Evolutionary conservation across 2,329 filamentous ascomycete species (phyloP), one percentile per base, ranked within the genome.

Genomic region (Emydomyces testavorans): DNA sequence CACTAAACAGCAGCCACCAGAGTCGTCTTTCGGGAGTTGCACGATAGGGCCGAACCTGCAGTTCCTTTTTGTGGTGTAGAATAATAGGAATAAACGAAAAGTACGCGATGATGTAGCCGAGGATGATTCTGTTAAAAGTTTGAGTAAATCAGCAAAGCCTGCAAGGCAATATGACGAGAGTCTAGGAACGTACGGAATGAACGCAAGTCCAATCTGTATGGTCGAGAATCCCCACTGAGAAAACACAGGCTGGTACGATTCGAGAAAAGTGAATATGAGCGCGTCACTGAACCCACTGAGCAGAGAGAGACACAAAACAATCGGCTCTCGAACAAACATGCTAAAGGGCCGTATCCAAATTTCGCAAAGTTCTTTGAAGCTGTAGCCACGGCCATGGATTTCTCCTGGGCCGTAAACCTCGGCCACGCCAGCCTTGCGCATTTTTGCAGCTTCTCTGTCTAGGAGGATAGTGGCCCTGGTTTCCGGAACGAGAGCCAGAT

Each of bases 351-450:
- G 74, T 26, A 69, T 58, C 76, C 78, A 79, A 39, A 79, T 72
- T 32, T 68, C 65, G 24, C 77, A 50, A 11, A 83, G 65, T 54
- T 82, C 78, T 51, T 68, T 71, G 43, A 67, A 65, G 1, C 73
- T 72, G 57, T 83, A 74, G 38, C 77, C 71, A 47, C 74, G 69
- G 10, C 65, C 63, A 6, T 76, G 70, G 13, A 87, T 72, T 65
- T 92, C 85, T 51, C 83, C 79, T 0, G 83, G 83, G 1, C 85
- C 84, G 60, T 77, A 85, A 52, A 87, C 63, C 57, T 83, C 79
- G 50, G 68, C 64, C 48, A 74, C 62, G 4, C 77, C 77, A 5
- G 67, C 76, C 52, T 70, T 65, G 43, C 78, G 72, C 24, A 75
- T 65, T 44, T 65, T 70, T 60, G 75, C 77, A 1, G 79, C 79